A percentile compares a stretch with the other conserved stretches of the same genome.
Evolutionary conservation across 1,284 basidiomycete genomes (phyloP).

Genomic region (Trichosporon sp.): DNA sequence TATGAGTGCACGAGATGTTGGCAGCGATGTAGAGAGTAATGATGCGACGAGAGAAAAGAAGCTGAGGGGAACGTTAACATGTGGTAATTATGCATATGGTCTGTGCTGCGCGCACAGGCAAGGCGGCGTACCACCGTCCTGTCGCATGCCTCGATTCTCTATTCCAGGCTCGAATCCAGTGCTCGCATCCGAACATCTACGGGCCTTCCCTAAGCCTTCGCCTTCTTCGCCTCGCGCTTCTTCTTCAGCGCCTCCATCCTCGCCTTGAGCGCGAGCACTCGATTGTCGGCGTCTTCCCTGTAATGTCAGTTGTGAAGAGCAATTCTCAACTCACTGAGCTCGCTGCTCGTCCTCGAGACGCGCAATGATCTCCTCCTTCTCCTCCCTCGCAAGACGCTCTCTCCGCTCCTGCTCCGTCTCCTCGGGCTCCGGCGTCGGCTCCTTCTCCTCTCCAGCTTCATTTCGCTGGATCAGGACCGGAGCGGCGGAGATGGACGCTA

Average conservation of each 20-base stretch:
- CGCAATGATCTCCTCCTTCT: constrained; percentile 56
- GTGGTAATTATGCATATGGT: constrained; percentile 5
- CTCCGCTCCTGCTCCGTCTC: constrained; percentile 52
- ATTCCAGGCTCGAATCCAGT: neutral
- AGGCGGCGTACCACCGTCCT: neutral
- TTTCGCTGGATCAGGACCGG: constrained; percentile 39
- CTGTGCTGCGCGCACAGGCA: neutral
- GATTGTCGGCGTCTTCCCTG: constrained; percentile 56
- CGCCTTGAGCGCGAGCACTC: constrained; percentile 53
- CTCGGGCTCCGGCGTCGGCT: constrained; percentile 43
- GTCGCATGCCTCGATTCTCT: neutral
- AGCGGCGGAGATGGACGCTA: constrained; percentile 54
- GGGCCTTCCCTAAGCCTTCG: constrained; percentile 8
- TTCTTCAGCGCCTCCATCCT: constrained; percentile 54
- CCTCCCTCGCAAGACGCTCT: constrained; percentile 49
- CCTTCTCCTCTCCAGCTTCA: constrained; percentile 29
- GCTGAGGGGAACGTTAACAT: neutral
- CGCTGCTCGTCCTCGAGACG: constrained; percentile 55
- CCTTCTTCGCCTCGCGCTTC: constrained; percentile 39
- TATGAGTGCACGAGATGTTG: neutral
- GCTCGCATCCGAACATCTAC: neutral
- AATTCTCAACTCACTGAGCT: constrained; percentile 52
- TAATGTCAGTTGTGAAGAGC: constrained; percentile 14
- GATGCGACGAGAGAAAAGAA: neutral
- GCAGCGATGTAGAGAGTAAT: neutral